A percentile compares a stretch with the other conserved stretches of the same genome.
phyloP scores from a whole-genome alignment of 805 yeast genomes.

The Candida insectalens region DNA sequence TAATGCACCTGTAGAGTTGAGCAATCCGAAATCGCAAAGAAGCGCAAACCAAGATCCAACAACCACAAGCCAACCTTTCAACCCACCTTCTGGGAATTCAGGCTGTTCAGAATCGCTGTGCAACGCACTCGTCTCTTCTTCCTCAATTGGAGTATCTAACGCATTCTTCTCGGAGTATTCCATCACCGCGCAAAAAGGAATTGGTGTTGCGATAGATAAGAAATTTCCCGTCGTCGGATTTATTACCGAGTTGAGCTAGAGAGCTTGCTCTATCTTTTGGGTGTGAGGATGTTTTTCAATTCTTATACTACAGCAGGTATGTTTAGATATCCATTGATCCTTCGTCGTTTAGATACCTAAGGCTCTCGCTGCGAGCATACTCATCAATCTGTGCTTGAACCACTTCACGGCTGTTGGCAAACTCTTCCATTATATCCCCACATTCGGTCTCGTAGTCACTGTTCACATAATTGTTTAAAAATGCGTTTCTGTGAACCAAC shows the following conservation, averaged over 20 bases:
- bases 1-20: constrained; percentile 58
- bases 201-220: background rate
- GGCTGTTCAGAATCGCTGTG: no score
- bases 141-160: no score
- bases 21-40: constrained; percentile 50
- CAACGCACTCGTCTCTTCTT: no score
- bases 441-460: constrained; percentile 33
- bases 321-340: no score
- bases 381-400: constrained; percentile 37
- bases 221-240: background rate
- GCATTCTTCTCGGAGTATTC: no score
- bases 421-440: constrained; percentile 38
- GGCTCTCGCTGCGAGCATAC: constrained; percentile 31
- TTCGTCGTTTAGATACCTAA: constrained; percentile 37
- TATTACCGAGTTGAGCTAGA: no score
- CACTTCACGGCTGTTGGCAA: constrained; percentile 37
- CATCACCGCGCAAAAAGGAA: no score
- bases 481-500: constrained; percentile 72
- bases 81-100: constrained; percentile 56
- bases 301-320: no score
- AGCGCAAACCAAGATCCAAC: constrained; percentile 53
- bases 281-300: no score
- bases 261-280: no score
- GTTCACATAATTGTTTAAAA: constrained; percentile 63
- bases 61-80: constrained; percentile 29